Base-by-base conservation (phyloP, 2,329 filamentous ascomycete species). In the Aureobasidium sp. region DNA sequence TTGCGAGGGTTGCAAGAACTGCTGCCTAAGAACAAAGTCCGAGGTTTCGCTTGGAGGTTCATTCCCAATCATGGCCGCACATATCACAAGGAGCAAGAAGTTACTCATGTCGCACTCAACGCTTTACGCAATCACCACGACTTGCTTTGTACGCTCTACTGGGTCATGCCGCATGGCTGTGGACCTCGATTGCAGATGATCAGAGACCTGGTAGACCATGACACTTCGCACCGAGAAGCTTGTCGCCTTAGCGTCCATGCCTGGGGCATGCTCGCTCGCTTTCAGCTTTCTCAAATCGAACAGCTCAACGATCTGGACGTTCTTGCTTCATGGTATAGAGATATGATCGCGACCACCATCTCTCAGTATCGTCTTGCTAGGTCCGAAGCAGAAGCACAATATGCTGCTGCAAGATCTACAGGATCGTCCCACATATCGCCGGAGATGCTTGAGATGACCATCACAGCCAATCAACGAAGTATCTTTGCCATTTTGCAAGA, bases 71-170 rank as follows among this genome's bases (percentile, higher is more conserved):
- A 85, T 68, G 82, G 81, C 5, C 79, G 82, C n/a, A 78, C 74
- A 6, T 84, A 84, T 68, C 81, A 78, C 1, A 86, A 85, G 67
- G 83, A 86, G 32, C 74, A 81, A 62, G 71, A 76, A 4, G 69
- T 86, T 13, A 75, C 75, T 34, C 76, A 79, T 59, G 75, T 79
- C 61, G 82, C 83, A 64, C 71, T 86, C 13, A 78, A 82, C 57
- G 82, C 83, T 1, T 71, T 86, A 49, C 78, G 82, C 51, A 86
- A 86, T 65, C 82, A 86, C 62, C 82, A 85, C 64, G 82, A 86
- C 66, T 74, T 86, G 16, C 75, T 86, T 0, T 82, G 80, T 59
- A 82, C 81, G 3, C 73, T 86, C 16, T 85, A 85, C 68, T 85
- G 78, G 75, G 79, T 78, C 45, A 79, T 81, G 41, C 82, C 83